Evolutionary conservation across 768 basidiomycete species (phyloP), one percentile per base, ranked within the genome.

Genomic region (Phaeolepiota aurea): DNA sequence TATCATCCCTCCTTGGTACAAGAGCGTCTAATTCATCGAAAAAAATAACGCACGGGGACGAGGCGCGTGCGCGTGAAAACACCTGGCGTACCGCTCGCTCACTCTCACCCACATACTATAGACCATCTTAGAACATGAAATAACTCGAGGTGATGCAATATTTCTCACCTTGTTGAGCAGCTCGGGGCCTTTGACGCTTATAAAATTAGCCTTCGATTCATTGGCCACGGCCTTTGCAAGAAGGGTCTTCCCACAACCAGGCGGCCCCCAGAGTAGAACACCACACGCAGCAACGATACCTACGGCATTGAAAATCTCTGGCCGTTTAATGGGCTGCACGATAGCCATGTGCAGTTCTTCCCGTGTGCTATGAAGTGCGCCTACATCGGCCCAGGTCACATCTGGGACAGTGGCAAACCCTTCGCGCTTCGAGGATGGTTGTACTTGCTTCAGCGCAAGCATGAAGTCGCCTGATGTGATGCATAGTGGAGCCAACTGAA

Each of bases 181-280:
- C 54, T 99, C 96, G 0, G 96, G 96, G 0, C 96, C 96, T 54
- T 98, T 98, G 38, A 98, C 87, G 53, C 90, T 93, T 54, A 99
- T 97, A 53, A 99, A 98, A 61, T 92, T 98, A 10, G 96, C 96
- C 47, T 77, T 69, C 40, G 83, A 87, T 64, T 97, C 96, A 57
- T 92, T 97, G 5, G 96, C 96, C 3, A 98, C 94, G 0, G 94
- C 96, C 57, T 97, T 98, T 0, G 96, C 96, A n/a, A 99, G 67
- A 20, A 99, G 56, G 0, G 96, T 99, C 65, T 98, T 99, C 3
- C 96, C 96, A 55, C 94, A 98, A 7, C 96, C 96, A 0, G 96
- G 94, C 18, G 96, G 96, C 20, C 96, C 96, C 96, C 96, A 98
- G n/a, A 98, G 63, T 22, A 98, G 64, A 2, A 98, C 96, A 0